phyloP scores from a whole-genome alignment of 495 filamentous ascomycete genomes.

The Physcia stellaris region DNA sequence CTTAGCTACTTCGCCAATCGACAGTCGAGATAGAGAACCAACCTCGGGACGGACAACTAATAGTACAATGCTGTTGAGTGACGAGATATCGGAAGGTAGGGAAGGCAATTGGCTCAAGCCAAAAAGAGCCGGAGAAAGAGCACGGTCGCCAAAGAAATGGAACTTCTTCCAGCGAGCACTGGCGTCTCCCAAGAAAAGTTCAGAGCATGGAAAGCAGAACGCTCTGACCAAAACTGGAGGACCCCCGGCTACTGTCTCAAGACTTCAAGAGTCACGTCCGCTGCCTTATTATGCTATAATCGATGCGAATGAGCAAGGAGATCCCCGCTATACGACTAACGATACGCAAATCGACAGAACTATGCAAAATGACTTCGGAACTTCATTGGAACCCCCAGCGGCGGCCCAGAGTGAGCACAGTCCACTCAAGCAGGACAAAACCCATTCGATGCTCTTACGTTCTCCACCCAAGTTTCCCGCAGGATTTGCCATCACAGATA shows the following conservation, averaged over 20 bases:
- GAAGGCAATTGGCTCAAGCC: conserved; percentile 25
- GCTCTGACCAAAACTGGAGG: conserved; percentile 23
- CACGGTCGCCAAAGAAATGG: conserved; percentile 48
- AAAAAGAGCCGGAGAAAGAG: conserved; percentile 19
- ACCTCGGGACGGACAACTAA: conserved; percentile 8
- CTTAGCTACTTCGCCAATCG: conserved; percentile 16
- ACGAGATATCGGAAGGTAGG: conserved; percentile 21
- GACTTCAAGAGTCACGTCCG: conserved; percentile 25
- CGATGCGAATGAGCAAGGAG: conserved; percentile 57
- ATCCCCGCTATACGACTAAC: conserved; percentile 20
- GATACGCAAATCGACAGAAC: background rate
- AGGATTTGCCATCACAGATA: conserved; percentile 24
- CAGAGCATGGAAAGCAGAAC: conserved; percentile 21
- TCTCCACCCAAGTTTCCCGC: conserved; percentile 36
- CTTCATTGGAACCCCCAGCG: conserved; percentile 1
- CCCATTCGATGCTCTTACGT: conserved; percentile 39
- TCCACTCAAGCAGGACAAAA: conserved; percentile 22
- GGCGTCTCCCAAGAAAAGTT: conserved; percentile 27
- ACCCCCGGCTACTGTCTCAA: conserved; percentile 29
- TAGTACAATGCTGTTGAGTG: conserved; percentile 3
- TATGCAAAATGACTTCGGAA: conserved; percentile 16
- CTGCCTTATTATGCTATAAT: conserved; percentile 74
- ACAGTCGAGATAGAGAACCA: conserved; percentile 18
- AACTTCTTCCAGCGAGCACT: conserved; percentile 69
- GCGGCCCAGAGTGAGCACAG: conserved; percentile 3